phyloP scores from a whole-genome alignment of 2,329 filamentous ascomycete species.

The Exophiala sideris region DNA sequence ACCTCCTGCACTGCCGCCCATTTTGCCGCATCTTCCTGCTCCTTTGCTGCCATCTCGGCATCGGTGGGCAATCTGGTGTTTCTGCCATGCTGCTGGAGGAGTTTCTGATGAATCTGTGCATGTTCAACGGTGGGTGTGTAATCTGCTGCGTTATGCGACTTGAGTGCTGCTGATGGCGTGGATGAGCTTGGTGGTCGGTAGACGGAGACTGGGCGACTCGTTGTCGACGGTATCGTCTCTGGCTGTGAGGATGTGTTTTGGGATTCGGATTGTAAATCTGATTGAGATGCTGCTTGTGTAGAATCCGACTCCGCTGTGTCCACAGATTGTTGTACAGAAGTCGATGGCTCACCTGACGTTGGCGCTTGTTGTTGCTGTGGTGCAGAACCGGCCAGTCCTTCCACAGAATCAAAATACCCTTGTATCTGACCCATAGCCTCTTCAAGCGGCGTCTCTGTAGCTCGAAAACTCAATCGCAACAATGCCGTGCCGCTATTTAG shows the following conservation, averaged over 20 bases:
- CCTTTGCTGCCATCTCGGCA: constrained; percentile 70
- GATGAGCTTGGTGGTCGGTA: constrained; percentile 70
- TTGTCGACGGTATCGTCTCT: constrained; percentile 26
- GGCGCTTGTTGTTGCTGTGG: neutral
- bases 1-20: constrained; percentile 66
- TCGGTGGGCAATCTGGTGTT: constrained; percentile 81
- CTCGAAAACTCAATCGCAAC: constrained; percentile 72
- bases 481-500: constrained; percentile 80
- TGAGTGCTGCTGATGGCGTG: constrained; percentile 71
- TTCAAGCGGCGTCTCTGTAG: constrained; percentile 73
- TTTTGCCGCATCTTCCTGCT: constrained; percentile 62
- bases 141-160: constrained; percentile 66
- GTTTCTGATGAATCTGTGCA: constrained; percentile 72
- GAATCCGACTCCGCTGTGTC: constrained; percentile 18
- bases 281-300: constrained; percentile 6
- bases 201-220: constrained; percentile 59
- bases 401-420: constrained; percentile 47
- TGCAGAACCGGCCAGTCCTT: constrained; percentile 7
- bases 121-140: constrained; percentile 81
- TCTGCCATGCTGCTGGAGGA: constrained; percentile 71
- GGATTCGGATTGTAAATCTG: constrained; percentile 13
- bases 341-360: constrained; percentile 10
- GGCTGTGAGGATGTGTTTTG: constrained; percentile 11
- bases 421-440: constrained; percentile 81
- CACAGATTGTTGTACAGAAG: constrained; percentile 12